These are phyloP conservation scores for Hymenoscyphus linearis DNA, from an alignment of 2,329 filamentous ascomycete genomes.

Conservation along the genomic window DNA sequence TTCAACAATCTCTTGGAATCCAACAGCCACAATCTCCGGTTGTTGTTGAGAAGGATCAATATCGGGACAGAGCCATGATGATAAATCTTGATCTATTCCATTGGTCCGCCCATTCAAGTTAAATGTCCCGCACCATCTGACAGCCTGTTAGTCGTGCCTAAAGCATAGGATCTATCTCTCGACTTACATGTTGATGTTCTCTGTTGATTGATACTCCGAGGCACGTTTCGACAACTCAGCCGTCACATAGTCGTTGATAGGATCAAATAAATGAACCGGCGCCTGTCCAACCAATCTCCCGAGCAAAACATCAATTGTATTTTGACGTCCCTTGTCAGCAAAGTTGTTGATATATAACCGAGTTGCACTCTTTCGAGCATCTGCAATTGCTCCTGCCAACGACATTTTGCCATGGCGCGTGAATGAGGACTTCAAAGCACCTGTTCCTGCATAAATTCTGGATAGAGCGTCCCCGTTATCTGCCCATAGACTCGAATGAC, in stretches of 20 bases:
- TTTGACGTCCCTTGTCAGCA: constrained; percentile 84
- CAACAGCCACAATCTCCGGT: constrained; percentile 83
- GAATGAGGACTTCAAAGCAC: constrained; percentile 91
- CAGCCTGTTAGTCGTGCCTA: neutral
- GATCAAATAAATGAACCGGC: constrained; percentile 84
- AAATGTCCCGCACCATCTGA: constrained; percentile 70
- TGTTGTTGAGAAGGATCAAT: constrained; percentile 51
- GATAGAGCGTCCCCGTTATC: constrained; percentile 94
- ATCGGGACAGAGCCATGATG: constrained; percentile 76
- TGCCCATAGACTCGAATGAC: constrained; percentile 91
- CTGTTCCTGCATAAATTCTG: constrained; percentile 93
- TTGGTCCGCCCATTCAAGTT: constrained; percentile 87
- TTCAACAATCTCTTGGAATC: constrained; percentile 98
- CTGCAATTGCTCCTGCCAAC: constrained; percentile 85
- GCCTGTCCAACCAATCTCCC: constrained; percentile 78
- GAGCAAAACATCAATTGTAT: constrained; percentile 89
- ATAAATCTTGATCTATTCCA: constrained; percentile 73
- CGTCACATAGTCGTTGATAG: constrained; percentile 86
- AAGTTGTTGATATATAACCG: constrained; percentile 98
- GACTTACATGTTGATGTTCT: constrained; percentile 61
- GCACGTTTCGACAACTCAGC: constrained; percentile 64
- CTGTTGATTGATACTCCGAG: constrained; percentile 69
- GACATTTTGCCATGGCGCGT: constrained; percentile 96
- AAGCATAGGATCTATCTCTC: neutral
- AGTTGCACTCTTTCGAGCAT: constrained; percentile 89